A percentile compares a stretch with the other conserved stretches of the same genome.
Evolutionary conservation across 164 flowering plant genomes (phyloP).

Genomic region (Tinospora cordifolia): DNA sequence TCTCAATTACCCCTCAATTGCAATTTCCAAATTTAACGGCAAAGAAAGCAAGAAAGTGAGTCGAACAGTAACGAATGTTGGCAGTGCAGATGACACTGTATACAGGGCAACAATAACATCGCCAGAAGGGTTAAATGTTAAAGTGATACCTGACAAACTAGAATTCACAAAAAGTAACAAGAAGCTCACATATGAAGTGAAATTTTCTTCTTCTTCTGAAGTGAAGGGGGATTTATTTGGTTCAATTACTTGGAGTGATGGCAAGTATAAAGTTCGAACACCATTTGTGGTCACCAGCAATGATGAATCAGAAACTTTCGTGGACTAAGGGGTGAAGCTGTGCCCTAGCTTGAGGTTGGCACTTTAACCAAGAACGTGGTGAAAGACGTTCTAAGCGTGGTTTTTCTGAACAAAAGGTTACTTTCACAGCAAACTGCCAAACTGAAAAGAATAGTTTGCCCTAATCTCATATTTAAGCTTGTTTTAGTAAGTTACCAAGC

Average conservation of each 20-base stretch:
- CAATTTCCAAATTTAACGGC: constrained; percentile 35
- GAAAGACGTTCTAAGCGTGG: no score
- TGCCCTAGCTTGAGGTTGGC: background rate
- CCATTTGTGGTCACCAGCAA: constrained; percentile 20
- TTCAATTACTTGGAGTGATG: constrained; percentile 27
- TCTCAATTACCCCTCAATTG: constrained; percentile 79
- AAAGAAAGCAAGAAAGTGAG: constrained; percentile 35
- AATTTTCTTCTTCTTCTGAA: constrained; percentile 28
- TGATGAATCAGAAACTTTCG: background rate
- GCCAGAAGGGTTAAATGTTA: constrained; percentile 37
- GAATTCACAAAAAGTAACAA: constrained; percentile 34
- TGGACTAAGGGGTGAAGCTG: background rate
- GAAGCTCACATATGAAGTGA: constrained; percentile 47
- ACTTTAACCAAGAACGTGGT: no score
- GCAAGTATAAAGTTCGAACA: constrained; percentile 25
- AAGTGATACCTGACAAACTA: constrained; percentile 45
- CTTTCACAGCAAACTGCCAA: background rate
- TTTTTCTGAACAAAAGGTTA: no score
- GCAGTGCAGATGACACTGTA: constrained; percentile 29
- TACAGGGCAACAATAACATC: constrained; percentile 37
- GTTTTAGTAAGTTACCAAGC: no score
- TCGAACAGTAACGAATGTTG: constrained; percentile 61
- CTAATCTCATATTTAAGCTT: background rate
- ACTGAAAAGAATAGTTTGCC: background rate
- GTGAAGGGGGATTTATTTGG: constrained; percentile 21